Base-by-base conservation (phyloP, 768 basidiomycete species). In the Mycena crocata region DNA sequence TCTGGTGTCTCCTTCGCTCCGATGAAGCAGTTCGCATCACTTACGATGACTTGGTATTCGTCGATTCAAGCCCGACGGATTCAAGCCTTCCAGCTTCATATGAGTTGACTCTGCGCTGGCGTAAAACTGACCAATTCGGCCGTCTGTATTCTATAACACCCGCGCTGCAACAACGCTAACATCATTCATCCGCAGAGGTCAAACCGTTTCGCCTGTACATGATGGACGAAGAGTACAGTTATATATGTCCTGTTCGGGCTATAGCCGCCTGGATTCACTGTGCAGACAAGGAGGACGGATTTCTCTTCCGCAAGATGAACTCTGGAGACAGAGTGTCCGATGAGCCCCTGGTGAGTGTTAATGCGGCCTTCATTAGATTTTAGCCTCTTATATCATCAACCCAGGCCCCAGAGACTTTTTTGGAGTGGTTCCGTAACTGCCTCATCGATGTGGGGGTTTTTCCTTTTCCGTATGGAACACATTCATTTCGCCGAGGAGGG, bases 401-500 rank as follows among this genome's bases (percentile, higher is more conserved):
- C 44, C 37, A 78, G 74, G 58, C 72, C 1, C 52, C 69, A 1
- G 72, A 75, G 24, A 57, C 64, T 6, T 77, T 76, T 50, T 66
- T 79, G 0, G 63, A 74, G 34, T 68, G 57, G 46, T 76, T 79
- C 42, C 66, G 73, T 1, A 73, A 74, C 48, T 75, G 75, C 44
- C 60, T 79, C 5, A 32, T 72, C 13, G 78, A 79, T 60, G 71
- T 79, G 23, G 57, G 48, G 1, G 64, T 78, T 57, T 74, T 77
- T 55, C 72, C 70, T 1, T 35, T 64, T 2, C 51, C 66, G 0
- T 78, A 77, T 56, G 72, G 77, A 14, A 78, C 74, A n/a, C n/a
- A n/a, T n/a, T n/a, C n/a, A n/a, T n/a, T n/a, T n/a, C n/a, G n/a
- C n/a, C n/a, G n/a, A n/a, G 76, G 76, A 9, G 76, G 77, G 4